Base-by-base conservation (phyloP, 495 filamentous ascomycete species). In the Copromyces sp. region DNA sequence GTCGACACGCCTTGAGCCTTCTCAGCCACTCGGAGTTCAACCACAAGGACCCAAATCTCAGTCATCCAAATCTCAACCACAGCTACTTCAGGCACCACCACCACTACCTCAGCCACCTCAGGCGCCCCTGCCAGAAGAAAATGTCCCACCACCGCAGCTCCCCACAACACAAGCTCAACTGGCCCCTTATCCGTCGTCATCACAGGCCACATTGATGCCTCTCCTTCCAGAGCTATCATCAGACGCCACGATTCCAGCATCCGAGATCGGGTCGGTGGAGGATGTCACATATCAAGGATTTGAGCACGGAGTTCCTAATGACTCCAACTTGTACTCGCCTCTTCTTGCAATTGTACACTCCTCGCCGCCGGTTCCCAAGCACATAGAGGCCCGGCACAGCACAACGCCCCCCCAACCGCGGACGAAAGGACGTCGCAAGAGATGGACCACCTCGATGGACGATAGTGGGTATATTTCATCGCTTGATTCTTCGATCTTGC, bases 391-490 rank as follows among this genome's bases (percentile, higher is more conserved):
- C 40, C 88, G 88, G 47, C 79, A 77, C 69, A 89, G 89, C 72
- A 95, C 93, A 17, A 93, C 95, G 40, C 93, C 94, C 20, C 89
- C 89, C 4, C 84, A 88, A 7, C 87, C 85, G 70, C 87, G 89
- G n/a, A 80, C 83, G 53, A 84, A 83, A 53, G 86, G 85, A 74
- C 88, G 86, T 14, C 87, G 89, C 68, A 95, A 93, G 81, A 89
- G 91, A 65, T 94, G 92, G 78, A 87, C 89, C 75, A 83, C 84
- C 4, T 88, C 89, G 16, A 89, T 97, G 83, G 94, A 97, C 75
- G 95, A 99, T 77, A 97, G 94, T 80, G 95, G 95, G 12, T 99
- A 98, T 80, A 97, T 97, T 77, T 99, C 95, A 2, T 98, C 95
- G 0, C 83, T 99, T n/a, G 95, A 98, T 61, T 98, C 95, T 1